Evolutionary conservation across 441 rosid genomes (phyloP).

Genomic region (Populus tomentosa): DNA sequence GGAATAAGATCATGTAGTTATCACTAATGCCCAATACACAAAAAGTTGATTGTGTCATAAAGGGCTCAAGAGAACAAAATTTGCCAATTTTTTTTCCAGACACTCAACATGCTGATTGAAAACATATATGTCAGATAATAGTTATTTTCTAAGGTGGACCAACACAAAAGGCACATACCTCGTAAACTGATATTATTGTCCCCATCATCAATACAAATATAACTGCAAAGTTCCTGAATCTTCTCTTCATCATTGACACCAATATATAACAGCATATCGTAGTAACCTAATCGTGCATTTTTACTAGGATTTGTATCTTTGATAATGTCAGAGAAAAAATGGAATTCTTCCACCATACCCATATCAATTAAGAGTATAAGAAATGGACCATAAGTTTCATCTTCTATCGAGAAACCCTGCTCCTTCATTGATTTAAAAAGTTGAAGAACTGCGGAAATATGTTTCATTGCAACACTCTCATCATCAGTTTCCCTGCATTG

Average conservation of each 20-base stretch:
- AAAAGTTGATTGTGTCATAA: not conserved
- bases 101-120: not conserved
- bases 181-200: conserved; percentile 32
- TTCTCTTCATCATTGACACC: conserved; percentile 44
- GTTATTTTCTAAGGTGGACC: not conserved
- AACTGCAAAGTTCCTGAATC: conserved; percentile 50
- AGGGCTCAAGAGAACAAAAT: not conserved
- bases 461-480: conserved; percentile 41
- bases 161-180: conserved; percentile 37
- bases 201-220: conserved; percentile 25
- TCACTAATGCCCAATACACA: not conserved
- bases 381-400: conserved; percentile 58
- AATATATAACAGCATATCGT: conserved; percentile 74
- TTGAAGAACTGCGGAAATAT: conserved; percentile 38
- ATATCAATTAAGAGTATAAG: conserved; percentile 57
- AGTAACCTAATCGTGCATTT: conserved; percentile 59
- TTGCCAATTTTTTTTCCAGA: not conserved
- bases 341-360: conserved; percentile 65
- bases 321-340: conserved; percentile 35
- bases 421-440: conserved; percentile 50
- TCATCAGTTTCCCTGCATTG: conserved; percentile 46
- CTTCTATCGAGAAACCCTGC: conserved; percentile 52
- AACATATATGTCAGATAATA: not conserved
- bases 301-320: conserved; percentile 36
- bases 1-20: conserved; percentile 2